phyloP scores from a whole-genome alignment of 371 early-diverging fungal genomes.

The Mucor saturninus region DNA sequence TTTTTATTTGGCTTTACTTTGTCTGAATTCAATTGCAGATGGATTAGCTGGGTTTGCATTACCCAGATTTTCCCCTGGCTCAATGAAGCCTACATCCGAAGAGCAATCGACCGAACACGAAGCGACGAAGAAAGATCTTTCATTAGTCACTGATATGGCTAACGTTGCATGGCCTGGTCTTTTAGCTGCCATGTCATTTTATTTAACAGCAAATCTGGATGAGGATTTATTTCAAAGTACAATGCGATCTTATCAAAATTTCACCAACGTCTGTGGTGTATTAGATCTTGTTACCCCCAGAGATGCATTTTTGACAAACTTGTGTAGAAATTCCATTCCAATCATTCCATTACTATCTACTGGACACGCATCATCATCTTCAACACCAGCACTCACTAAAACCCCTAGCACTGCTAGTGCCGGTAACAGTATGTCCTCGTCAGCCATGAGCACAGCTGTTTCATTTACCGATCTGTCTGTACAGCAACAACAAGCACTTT shows the following conservation, averaged over 20 bases:
- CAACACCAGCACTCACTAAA: slow-evolving; percentile 7
- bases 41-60: slow-evolving; percentile 71
- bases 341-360: slow-evolving; percentile 54
- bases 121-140: slow-evolving; percentile 60
- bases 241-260: slow-evolving; percentile 75
- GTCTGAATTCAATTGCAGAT: slow-evolving; percentile 74
- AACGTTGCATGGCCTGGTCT: slow-evolving; percentile 84
- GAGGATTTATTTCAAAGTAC: slow-evolving; percentile 81
- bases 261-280: slow-evolving; percentile 86
- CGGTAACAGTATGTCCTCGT: slow-evolving; percentile 20
- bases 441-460: slow-evolving; percentile 13
- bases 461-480: slow-evolving; percentile 45
- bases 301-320: slow-evolving; percentile 83
- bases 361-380: slow-evolving; percentile 26
- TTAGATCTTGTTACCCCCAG: slow-evolving; percentile 78
- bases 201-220: slow-evolving; percentile 79
- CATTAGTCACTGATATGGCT: slow-evolving; percentile 80
- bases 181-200: slow-evolving; percentile 79
- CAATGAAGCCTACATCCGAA: slow-evolving; percentile 9
- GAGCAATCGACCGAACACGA: slow-evolving; percentile 9
- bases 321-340: slow-evolving; percentile 83
- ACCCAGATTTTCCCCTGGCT: slow-evolving; percentile 59
- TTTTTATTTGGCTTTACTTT: slow-evolving; percentile 75
- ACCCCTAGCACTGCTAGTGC: slow-evolving; percentile 28
- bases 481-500: slow-evolving; percentile 48